Evolutionary conservation across 179 eudicot species (phyloP).

Genomic region (Gypsophila paniculata): DNA sequence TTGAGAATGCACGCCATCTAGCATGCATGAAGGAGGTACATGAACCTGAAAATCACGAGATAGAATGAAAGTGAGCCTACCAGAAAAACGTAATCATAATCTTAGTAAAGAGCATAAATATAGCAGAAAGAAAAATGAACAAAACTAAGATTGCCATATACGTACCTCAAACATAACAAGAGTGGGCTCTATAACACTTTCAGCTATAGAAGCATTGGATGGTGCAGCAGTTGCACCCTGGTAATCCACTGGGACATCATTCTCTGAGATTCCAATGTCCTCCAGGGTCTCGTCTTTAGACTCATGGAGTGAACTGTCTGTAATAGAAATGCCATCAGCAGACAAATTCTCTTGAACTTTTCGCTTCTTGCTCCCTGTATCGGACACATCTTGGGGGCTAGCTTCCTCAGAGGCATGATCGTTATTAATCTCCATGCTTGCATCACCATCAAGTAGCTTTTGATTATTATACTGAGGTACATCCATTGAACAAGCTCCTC

Average conservation of each 20-base stretch:
- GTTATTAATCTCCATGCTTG: conserved; percentile 55
- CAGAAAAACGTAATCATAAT: not conserved
- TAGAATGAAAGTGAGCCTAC: not conserved
- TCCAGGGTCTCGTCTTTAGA: conserved; percentile 44
- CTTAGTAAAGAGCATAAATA: not conserved
- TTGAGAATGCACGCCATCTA: conserved; percentile 90
- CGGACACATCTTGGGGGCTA: conserved; percentile 46
- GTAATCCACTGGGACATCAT: conserved; percentile 36
- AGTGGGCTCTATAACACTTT: conserved; percentile 84
- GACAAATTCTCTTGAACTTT: conserved; percentile 59
- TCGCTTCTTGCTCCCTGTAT: conserved; percentile 60
- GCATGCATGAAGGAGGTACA: conserved; percentile 92
- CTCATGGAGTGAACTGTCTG: conserved; percentile 46
- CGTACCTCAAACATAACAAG: conserved; percentile 91
- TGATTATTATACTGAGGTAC: conserved; percentile 42
- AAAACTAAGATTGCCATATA: not conserved
- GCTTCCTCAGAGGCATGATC: conserved; percentile 50
- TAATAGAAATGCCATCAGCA: conserved; percentile 41
- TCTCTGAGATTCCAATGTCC: conserved; percentile 46
- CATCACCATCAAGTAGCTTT: conserved; percentile 46
- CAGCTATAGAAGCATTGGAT: conserved; percentile 77
- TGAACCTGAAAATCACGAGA: conserved; percentile 58
- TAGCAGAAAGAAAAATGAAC: not conserved
- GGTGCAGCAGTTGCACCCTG: conserved; percentile 43
- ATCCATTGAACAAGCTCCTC: conserved; percentile 42